Evolutionary conservation across 345 rosid genomes (phyloP).

Genomic region (Bruguiera parviflora): DNA sequence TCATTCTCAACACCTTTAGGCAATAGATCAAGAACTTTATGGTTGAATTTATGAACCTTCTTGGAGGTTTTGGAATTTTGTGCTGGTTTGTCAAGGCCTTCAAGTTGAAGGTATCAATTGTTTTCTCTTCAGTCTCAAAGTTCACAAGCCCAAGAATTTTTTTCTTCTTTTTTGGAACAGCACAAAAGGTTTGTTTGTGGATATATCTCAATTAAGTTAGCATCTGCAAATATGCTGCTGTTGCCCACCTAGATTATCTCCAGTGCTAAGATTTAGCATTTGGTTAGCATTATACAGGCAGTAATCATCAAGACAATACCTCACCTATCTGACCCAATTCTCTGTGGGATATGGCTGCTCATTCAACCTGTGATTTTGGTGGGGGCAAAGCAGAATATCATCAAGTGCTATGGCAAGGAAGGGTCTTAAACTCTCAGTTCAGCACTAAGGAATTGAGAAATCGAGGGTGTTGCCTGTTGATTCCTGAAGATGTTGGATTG

Average conservation of each 20-base stretch:
- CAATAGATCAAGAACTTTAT: conserved; percentile 1
- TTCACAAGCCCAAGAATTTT: background rate
- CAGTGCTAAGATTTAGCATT: no score
- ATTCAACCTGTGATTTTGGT: conserved; percentile 94
- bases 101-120: background rate
- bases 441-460: conserved; percentile 70
- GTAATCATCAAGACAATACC: background rate
- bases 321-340: background rate
- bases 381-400: conserved; percentile 97
- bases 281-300: background rate
- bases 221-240: no score
- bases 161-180: background rate
- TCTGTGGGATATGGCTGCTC: conserved; percentile 95
- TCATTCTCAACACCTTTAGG: background rate
- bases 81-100: background rate
- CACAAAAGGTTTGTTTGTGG: background rate
- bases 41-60: background rate
- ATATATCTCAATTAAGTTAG: background rate
- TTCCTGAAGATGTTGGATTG: conserved; percentile 92
- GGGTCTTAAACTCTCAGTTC: conserved; percentile 82
- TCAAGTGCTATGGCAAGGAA: conserved; percentile 88
- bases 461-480: conserved; percentile 96
- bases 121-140: background rate
- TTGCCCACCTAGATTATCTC: no score
- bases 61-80: background rate